Conservation (phyloP, 176 grass and related monocot species). For the Cocos nucifera region DNA sequence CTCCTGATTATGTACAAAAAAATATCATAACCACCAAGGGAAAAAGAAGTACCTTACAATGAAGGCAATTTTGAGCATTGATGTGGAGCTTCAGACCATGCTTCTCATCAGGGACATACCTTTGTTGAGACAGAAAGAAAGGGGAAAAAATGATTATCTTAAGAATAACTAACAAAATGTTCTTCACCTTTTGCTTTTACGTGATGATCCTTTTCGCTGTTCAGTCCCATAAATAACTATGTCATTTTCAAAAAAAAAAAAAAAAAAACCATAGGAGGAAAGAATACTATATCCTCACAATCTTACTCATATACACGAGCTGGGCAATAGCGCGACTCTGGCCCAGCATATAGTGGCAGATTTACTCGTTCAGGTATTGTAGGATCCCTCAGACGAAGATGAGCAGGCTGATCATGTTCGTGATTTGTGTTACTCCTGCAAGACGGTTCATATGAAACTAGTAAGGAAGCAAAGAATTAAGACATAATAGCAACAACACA, state of each 20-base stretch:
- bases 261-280: constrained; percentile 2
- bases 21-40: no score
- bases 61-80: constrained; percentile 95
- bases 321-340: constrained; percentile 80
- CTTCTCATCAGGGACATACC: constrained; percentile 66
- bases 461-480: neutral
- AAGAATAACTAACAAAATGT: neutral
- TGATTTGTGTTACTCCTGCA: constrained; percentile 97
- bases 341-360: constrained; percentile 66
- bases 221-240: neutral
- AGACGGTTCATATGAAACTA: constrained; percentile 15
- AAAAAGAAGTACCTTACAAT: constrained; percentile 65
- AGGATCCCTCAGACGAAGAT: constrained; percentile 72
- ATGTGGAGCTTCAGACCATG: constrained; percentile 69
- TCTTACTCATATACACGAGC: constrained; percentile 96
- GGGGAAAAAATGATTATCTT: neutral
- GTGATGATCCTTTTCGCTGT: neutral
- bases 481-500: no score
- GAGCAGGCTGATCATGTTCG: constrained; percentile 93
- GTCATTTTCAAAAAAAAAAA: neutral
- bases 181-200: neutral
- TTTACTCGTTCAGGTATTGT: constrained; percentile 62
- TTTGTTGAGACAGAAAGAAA: constrained; percentile 13
- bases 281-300: no score
- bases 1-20: no score